A percentile compares a stretch with the other conserved stretches of the same genome.
These are phyloP conservation scores for Linderniella brevidens DNA, from an alignment of 257 asterid species.

Conservation along the genomic window DNA sequence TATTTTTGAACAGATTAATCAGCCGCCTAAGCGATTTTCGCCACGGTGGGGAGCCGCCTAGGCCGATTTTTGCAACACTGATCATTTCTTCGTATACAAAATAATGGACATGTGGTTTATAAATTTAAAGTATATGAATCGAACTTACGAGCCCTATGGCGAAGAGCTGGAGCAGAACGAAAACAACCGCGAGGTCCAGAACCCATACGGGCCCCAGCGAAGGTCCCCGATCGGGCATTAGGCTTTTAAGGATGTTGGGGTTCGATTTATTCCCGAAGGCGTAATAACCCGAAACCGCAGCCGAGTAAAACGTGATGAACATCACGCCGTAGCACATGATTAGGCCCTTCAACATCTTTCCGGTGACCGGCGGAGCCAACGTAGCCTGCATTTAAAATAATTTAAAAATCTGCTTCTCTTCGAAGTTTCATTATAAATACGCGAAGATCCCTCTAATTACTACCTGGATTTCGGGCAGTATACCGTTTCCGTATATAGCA, in stretches of 20 bases:
- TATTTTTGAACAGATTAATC: no score
- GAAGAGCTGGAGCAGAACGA: slow-evolving; percentile 60
- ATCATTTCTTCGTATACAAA: no score
- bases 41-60: neutral
- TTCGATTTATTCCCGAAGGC: slow-evolving; percentile 68
- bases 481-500: slow-evolving; percentile 88
- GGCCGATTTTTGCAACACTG: no score
- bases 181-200: slow-evolving; percentile 40
- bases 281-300: slow-evolving; percentile 85
- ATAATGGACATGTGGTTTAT: no score
- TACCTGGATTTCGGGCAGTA: slow-evolving; percentile 93
- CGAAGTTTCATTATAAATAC: no score
- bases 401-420: no score
- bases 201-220: slow-evolving; percentile 64
- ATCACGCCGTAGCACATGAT: slow-evolving; percentile 74
- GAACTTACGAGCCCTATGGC: slow-evolving; percentile 65
- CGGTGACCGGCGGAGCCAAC: slow-evolving; percentile 87
- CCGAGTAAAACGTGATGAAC: slow-evolving; percentile 69
- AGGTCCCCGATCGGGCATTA: slow-evolving; percentile 64
- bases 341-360: slow-evolving; percentile 93
- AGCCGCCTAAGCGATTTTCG: no score
- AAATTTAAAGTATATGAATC: no score
- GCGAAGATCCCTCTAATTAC: neutral
- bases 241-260: slow-evolving; percentile 65
- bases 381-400: slow-evolving; percentile 48